Base-by-base conservation (phyloP, 495 filamentous ascomycete species). In the Chaetomidium leptoderma region DNA sequence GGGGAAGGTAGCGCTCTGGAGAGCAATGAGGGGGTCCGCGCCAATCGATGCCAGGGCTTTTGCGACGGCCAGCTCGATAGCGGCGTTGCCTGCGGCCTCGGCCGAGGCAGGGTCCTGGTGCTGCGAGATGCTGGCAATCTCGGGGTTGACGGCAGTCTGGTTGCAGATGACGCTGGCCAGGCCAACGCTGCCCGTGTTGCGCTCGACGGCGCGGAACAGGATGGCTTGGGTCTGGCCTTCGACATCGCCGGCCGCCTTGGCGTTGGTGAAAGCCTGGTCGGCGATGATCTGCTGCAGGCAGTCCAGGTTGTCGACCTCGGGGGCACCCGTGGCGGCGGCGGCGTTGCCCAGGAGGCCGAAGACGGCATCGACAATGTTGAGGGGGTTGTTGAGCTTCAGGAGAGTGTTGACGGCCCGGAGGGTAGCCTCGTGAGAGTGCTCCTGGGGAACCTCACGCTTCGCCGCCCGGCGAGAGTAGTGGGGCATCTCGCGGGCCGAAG, bases 191-290 rank as follows among this genome's bases (percentile, higher is more conserved):
- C 70, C 74, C 14, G 84, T 86, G 71, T 87, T 87, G 44, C 83
- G 76, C 71, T 87, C 84, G 17, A 87, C 72, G 53, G 81, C 78
- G 52, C 81, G 79, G 71, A 78, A 87, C 52, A 85, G 72, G 56
- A 87, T 72, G 42, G 84, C 84, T 53, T 77, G 76, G 32, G 74
- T 69, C 79, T 78, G 77, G 56, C 78, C 79, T 10, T 78, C 69
- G 21, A 85, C 63, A 64, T 86, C 81, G 30, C 74, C 74, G 46
- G 80, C 81, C 5, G 71, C 83, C 67, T 86, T 85, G 45, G 83
- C 81, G 63, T 87, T 87, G 67, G 84, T 85, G 69, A 87, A 86
- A 61, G 84, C 84, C 68, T 84, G 83, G 71, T 87, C 84, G 49
- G 85, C 84, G 23, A 81, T 77, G 48, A 80, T 82, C 69, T 86